These are phyloP conservation scores for Oryza coarctata DNA, from an alignment of 176 grass and related monocot genomes.

Conservation along the genomic window DNA sequence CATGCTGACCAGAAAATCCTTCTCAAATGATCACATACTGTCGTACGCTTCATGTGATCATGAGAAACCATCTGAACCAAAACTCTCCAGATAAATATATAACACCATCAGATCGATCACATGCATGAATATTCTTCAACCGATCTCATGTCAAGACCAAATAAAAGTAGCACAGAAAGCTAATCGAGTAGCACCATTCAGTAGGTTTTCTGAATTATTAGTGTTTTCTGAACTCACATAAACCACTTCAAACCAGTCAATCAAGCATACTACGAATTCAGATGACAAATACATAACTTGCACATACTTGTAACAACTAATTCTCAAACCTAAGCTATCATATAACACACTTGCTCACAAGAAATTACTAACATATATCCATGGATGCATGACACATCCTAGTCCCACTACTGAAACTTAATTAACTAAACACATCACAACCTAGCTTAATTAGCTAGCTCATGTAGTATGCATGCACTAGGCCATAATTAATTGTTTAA, in stretches of 20 bases:
- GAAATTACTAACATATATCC: neutral
- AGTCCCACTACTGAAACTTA: neutral
- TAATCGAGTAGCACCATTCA: neutral
- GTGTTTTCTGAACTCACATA: neutral
- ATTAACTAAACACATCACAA: neutral
- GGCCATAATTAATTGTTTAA: neutral
- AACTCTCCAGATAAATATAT: neutral
- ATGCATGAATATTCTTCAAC: neutral
- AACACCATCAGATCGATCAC: neutral
- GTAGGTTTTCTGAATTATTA: neutral
- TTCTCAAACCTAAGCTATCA: neutral
- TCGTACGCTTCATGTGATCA: neutral
- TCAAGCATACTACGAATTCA: neutral
- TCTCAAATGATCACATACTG: neutral
- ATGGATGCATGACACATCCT: neutral
- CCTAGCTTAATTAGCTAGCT: neutral
- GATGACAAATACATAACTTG: neutral
- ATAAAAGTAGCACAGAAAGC: neutral
- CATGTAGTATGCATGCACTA: constrained; percentile 1
- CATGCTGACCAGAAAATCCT: neutral
- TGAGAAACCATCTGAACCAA: neutral
- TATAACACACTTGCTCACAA: neutral
- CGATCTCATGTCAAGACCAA: constrained; percentile 9
- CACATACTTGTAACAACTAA: neutral
- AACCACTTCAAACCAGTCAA: neutral